phyloP scores from a whole-genome alignment of 2,329 filamentous ascomycete genomes.

The Neofusicoccum ribis region DNA sequence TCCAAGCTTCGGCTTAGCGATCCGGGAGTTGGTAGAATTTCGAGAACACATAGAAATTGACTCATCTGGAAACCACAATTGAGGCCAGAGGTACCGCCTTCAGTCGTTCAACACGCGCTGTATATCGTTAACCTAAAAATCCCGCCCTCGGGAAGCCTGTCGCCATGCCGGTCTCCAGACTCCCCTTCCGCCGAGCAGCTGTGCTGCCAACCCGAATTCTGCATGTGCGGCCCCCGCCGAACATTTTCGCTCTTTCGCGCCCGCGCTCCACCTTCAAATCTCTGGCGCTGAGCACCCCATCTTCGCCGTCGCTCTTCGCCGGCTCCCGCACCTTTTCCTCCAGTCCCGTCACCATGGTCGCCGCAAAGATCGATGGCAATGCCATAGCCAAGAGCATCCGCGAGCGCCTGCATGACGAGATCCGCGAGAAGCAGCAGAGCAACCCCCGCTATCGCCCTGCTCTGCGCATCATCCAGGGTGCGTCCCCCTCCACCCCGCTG shows the following conservation, averaged over 20 bases:
- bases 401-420: slow-evolving; percentile 75
- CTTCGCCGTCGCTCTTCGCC: slow-evolving; percentile 6
- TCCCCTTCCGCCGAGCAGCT: slow-evolving; percentile 12
- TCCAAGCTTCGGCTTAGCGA: slow-evolving; percentile 15
- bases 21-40: slow-evolving; percentile 8
- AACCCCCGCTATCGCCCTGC: slow-evolving; percentile 88
- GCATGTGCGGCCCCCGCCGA: slow-evolving; percentile 9
- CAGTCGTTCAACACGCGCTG: slow-evolving; percentile 20
- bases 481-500: slow-evolving; percentile 29
- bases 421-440: slow-evolving; percentile 73
- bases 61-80: slow-evolving; percentile 11
- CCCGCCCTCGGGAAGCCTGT: slow-evolving; percentile 12
- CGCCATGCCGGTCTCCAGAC: slow-evolving; percentile 11
- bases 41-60: slow-evolving; percentile 9
- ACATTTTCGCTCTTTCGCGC: slow-evolving; percentile 9
- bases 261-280: slow-evolving; percentile 11
- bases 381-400: slow-evolving; percentile 92
- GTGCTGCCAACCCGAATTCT: background rate
- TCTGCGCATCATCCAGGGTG: slow-evolving; percentile 93
- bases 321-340: slow-evolving; percentile 45
- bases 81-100: background rate
- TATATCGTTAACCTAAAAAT: slow-evolving; percentile 2
- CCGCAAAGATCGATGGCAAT: slow-evolving; percentile 91
- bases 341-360: slow-evolving; percentile 70
- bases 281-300: slow-evolving; percentile 13